Base-by-base conservation (phyloP, 2,329 filamentous ascomycete genomes). In the Penicillium sp. region DNA sequence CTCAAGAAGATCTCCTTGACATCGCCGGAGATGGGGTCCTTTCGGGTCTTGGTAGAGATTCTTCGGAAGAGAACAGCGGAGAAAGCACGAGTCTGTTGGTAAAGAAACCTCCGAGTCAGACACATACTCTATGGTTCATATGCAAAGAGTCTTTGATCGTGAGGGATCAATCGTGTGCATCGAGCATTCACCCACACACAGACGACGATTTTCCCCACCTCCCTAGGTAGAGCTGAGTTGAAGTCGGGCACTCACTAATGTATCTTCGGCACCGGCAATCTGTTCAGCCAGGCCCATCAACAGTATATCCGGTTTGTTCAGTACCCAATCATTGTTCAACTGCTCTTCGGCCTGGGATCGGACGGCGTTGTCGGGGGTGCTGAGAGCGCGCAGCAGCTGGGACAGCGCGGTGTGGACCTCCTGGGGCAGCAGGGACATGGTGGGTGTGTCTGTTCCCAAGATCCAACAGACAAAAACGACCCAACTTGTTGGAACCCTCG, bases 281-380 rank as follows among this genome's bases (percentile, higher is more conserved):
- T 98, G 94, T 81, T 98, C 95, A 43, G 90, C 93, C 70, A 99
- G 82, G 67, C 93, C 95, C 90, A 98, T 95, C 75, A 99, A 82
- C 69, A 98, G 83, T 70, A 96, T 85, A 72, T 97, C 93, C 38
- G 95, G 93, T 63, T 90, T 87, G 59, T 87, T 84, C 64, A 82
- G 81, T 38, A 93, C 90, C 95, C 95, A 99, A 83, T 93, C 93
- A 79, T 87, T 91, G 77, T 92, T 91, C 65, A 99, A 83, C 76
- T 93, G 90, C 67, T 96, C 92, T 79, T 99, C 95, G 55, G 94
- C 94, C 77, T 92, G 87, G 33, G 90, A 87, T 75, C 95, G 89
- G 70, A 92, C 84, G 60, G 84, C 83, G 81, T 99, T 99, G 81
- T 99, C 94, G 70, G 92, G 81, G 52, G 92, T 94, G 80, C 95